These are phyloP conservation scores for Sphagnum magellanicum DNA, from an alignment of 228 moss, liverwort and hornwort species.

Conservation along the genomic window DNA sequence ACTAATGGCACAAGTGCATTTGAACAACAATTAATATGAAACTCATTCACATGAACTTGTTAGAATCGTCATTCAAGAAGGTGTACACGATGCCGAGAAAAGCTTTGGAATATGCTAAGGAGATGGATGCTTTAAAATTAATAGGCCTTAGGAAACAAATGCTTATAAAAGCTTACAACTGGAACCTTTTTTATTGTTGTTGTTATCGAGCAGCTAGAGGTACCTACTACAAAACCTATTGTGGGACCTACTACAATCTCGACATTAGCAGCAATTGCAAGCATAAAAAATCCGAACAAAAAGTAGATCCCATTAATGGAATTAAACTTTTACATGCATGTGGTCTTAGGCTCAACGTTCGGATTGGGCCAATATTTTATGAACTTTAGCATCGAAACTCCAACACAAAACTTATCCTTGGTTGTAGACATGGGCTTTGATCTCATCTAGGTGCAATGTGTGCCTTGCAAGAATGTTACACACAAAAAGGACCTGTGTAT, in stretches of 20 bases:
- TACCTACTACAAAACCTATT: too few species aligned
- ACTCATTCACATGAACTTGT: conserved; percentile 42
- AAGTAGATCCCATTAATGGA: too few species aligned
- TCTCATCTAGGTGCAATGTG: conserved; percentile 77
- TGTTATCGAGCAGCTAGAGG: too few species aligned
- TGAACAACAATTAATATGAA: conserved; percentile 13
- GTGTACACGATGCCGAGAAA: conserved; percentile 22
- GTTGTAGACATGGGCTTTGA: conserved; percentile 82
- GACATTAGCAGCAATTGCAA: too few species aligned
- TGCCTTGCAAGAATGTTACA: conserved; percentile 59
- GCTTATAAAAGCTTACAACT: too few species aligned
- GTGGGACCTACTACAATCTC: too few species aligned
- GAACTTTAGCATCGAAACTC: conserved; percentile 67
- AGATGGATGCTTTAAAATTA: conserved; percentile 22
- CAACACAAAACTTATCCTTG: conserved; percentile 67
- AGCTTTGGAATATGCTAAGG: conserved; percentile 37
- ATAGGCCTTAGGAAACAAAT: conserved; percentile 13
- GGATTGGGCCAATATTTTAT: conserved; percentile 83
- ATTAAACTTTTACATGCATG: conserved; percentile 58
- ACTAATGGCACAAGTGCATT: background rate
- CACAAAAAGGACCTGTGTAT: conserved; percentile 62
- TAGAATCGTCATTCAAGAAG: conserved; percentile 30
- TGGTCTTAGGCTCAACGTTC: conserved; percentile 56
- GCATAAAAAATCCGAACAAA: too few species aligned
- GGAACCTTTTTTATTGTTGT: too few species aligned